Conservation (phyloP, 139 green algal species). For the Axilococcus clingmanii region DNA sequence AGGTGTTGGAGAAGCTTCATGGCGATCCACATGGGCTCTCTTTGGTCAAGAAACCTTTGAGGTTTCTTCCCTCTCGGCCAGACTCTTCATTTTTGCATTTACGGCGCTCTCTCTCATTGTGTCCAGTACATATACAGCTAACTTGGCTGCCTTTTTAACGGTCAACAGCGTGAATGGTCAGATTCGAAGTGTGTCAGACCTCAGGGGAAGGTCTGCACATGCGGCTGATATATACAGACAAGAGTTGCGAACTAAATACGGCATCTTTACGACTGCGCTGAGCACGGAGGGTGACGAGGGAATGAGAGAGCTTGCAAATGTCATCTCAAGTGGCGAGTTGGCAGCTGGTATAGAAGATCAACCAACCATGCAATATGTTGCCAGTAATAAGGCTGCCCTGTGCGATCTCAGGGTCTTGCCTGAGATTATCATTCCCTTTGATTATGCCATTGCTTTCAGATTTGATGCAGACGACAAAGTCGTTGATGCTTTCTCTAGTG, state of each 20-base stretch:
- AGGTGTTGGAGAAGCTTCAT: slow-evolving; percentile 3
- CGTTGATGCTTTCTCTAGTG: neutral
- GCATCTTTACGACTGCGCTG: neutral
- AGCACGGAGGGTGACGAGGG: neutral
- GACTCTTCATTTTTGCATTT: slow-evolving; percentile 3
- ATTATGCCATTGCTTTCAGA: slow-evolving; percentile 7
- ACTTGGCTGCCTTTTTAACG: slow-evolving; percentile 11
- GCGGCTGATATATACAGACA: neutral
- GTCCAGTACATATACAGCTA: slow-evolving; percentile 2
- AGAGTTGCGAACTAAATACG: neutral
- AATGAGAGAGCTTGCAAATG: neutral
- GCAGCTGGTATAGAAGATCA: slow-evolving; percentile 2
- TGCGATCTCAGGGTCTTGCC: slow-evolving; percentile 1
- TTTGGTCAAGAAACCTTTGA: slow-evolving; percentile 2
- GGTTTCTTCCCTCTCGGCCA: neutral
- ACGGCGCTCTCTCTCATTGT: slow-evolving; percentile 1
- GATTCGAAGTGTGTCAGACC: slow-evolving; percentile 6
- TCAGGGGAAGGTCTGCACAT: neutral
- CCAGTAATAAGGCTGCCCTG: neutral
- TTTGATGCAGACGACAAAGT: neutral
- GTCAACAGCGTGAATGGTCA: neutral
- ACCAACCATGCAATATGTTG: slow-evolving; percentile 1
- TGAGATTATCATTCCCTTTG: slow-evolving; percentile 5
- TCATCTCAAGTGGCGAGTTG: slow-evolving; percentile 1
- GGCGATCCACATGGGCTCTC: slow-evolving; percentile 3